Base-by-base conservation (phyloP, 352 stramenopile species). In the Phytophthora multivora region DNA sequence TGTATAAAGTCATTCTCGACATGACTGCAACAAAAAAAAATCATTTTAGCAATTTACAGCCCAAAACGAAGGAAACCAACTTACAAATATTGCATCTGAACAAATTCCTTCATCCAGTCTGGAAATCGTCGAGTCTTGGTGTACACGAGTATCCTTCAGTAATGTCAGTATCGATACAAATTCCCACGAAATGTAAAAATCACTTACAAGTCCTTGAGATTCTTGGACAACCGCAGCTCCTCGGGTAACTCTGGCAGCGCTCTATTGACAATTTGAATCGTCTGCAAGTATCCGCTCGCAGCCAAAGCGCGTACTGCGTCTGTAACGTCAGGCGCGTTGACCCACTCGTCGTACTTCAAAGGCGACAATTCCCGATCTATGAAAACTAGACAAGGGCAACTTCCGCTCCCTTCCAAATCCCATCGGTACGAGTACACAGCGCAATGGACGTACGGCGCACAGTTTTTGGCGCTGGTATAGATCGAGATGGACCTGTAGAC, bases 361-460 rank as follows among this genome's bases (percentile, higher is more conserved):
- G 51, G 45, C 0, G 53, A 66, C 0, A 50, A 9, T 6, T 75
- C 33, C 10, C 46, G 19, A 51, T 83, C 70, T 5, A 60, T 43
- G 33, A 66, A 48, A 13, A 53, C 36, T 15, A 67, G 19, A 15
- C 51, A 51, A 4, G 23, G 35, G 16, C 47, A 53, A 0, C 41
- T 57, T 3, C 36, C 36, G 5, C 59, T 52, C 10, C 52, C 16
- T 2, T 25, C 39, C 26, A 55, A 64, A 13, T 71, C 69, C 77
- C 74, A 84, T 5, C 56, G 61, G 39, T 84, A 84, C 1, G 73
- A 75, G 45, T 79, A 62, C 7, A 83, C 75, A 8, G 60, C 52
- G 25, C 77, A 86, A 18, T 80, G 55, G 1, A 41, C 9, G 40
- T 74, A 73, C 42, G 51, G 16, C 2, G n/a, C 16, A 25, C 38